Evolutionary conservation across 352 stramenopile species (phyloP).

Genomic region (Salisapilia sapeloensis): DNA sequence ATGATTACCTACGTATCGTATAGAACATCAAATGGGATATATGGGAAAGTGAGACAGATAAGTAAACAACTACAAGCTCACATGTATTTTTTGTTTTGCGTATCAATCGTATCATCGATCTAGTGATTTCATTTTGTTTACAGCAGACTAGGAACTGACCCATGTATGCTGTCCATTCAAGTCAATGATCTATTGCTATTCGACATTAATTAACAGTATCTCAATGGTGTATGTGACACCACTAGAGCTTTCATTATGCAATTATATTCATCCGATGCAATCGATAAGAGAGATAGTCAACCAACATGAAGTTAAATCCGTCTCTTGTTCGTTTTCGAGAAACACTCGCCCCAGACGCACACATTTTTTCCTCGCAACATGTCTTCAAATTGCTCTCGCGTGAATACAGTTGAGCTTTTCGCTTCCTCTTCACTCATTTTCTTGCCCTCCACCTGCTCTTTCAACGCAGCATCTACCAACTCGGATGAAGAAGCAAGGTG

Average conservation of each 20-base stretch:
- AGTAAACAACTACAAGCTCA: no score
- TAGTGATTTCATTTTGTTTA: no score
- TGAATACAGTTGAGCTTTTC: slow-evolving; percentile 29
- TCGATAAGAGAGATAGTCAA: no score
- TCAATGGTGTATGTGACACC: background rate
- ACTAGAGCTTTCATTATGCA: slow-evolving; percentile 1
- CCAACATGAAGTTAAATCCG: no score
- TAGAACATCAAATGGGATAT: no score
- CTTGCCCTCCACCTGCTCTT: slow-evolving; percentile 24
- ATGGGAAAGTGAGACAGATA: no score
- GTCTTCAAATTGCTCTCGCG: slow-evolving; percentile 57
- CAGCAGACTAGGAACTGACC: background rate
- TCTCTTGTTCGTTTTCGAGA: slow-evolving; percentile 57
- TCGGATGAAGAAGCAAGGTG: slow-evolving; percentile 17
- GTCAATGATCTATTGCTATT: background rate
- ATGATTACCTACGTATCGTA: no score
- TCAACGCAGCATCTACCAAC: slow-evolving; percentile 13
- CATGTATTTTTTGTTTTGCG: no score
- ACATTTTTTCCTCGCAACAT: slow-evolving; percentile 67
- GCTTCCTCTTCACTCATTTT: slow-evolving; percentile 37
- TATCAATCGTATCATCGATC: no score
- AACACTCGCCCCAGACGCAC: slow-evolving; percentile 78
- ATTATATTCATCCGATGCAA: no score
- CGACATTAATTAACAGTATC: background rate
- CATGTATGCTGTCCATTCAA: background rate